phyloP scores from a whole-genome alignment of 768 basidiomycete genomes.

The Xerocomellus intermedius region DNA sequence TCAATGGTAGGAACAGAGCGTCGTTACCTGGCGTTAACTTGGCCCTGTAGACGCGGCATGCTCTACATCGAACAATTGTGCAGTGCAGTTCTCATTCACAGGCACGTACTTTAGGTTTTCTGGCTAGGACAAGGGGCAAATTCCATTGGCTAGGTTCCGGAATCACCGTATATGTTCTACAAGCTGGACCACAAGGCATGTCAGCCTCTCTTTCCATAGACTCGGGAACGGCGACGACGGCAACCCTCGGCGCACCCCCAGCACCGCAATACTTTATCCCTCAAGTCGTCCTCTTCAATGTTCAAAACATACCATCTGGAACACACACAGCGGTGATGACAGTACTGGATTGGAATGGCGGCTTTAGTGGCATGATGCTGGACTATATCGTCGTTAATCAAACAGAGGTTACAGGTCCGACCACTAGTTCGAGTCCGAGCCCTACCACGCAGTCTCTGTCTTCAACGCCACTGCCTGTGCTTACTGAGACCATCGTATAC shows the following conservation, averaged over 20 bases:
- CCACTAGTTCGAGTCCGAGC: background rate
- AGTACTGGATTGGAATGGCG: slow-evolving; percentile 25
- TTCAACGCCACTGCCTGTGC: background rate
- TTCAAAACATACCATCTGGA: slow-evolving; percentile 23
- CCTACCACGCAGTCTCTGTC: slow-evolving; percentile 8
- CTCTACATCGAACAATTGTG: slow-evolving; percentile 20
- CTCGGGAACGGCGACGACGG: slow-evolving; percentile 20
- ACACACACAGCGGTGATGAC: slow-evolving; percentile 24
- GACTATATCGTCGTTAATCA: slow-evolving; percentile 29
- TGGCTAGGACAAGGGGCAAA: background rate
- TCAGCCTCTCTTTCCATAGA: slow-evolving; percentile 27
- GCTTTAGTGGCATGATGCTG: slow-evolving; percentile 30
- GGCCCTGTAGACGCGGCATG: slow-evolving; percentile 23
- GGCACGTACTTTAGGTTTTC: slow-evolving; percentile 2
- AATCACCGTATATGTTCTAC: slow-evolving; percentile 28
- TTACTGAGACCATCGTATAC: background rate
- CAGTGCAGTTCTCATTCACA: slow-evolving; percentile 25
- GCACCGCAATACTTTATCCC: slow-evolving; percentile 26
- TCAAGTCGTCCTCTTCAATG: slow-evolving; percentile 17
- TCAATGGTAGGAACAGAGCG: background rate
- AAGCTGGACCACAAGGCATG: slow-evolving; percentile 28
- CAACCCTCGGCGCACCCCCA: slow-evolving; percentile 22
- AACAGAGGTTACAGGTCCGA: slow-evolving; percentile 9
- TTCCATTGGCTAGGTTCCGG: slow-evolving; percentile 20
- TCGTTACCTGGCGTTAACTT: background rate